Percentiles rank a stretch among this genome's conserved stretches.
phyloP scores from a whole-genome alignment of 1,284 basidiomycete species.

The Apiotrichum montevideense region DNA sequence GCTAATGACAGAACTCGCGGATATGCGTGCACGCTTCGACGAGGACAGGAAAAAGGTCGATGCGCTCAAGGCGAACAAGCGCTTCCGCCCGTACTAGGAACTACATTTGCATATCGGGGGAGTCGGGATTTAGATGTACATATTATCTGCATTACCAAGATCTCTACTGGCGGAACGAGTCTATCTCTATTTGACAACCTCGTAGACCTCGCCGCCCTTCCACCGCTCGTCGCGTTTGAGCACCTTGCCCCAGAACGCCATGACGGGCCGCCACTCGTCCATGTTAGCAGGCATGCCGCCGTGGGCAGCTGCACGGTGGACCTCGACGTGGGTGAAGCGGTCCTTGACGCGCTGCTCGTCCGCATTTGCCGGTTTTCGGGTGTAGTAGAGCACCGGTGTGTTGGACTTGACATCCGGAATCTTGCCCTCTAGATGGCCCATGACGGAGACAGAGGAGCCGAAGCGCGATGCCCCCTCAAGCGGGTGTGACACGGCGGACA shows the following conservation, averaged over 20 bases:
- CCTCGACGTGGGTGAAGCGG: conserved; percentile 54
- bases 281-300: conserved; percentile 68
- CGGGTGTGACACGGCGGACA: conserved; percentile 35
- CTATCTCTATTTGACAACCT: conserved; percentile 50
- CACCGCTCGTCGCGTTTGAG: conserved; percentile 51
- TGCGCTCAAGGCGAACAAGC: conserved; percentile 66
- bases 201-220: conserved; percentile 62
- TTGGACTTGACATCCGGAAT: conserved; percentile 52
- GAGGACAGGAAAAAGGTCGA: conserved; percentile 80
- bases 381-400: conserved; percentile 59
- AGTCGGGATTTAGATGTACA: neutral
- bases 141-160: neutral
- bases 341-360: conserved; percentile 54
- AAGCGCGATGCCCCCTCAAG: conserved; percentile 1
- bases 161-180: too few relatives aligned
- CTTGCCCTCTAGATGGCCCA: conserved; percentile 1
- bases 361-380: conserved; percentile 49
- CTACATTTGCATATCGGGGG: too few relatives aligned
- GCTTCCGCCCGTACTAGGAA: conserved; percentile 73
- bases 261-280: conserved; percentile 73
- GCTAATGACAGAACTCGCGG: conserved; percentile 56
- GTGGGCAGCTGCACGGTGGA: conserved; percentile 45
- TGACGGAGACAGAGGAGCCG: neutral
- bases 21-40: conserved; percentile 74
- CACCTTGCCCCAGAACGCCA: conserved; percentile 76